phyloP scores from a whole-genome alignment of 2,329 filamentous ascomycete species.

The Epichloe festucae region DNA sequence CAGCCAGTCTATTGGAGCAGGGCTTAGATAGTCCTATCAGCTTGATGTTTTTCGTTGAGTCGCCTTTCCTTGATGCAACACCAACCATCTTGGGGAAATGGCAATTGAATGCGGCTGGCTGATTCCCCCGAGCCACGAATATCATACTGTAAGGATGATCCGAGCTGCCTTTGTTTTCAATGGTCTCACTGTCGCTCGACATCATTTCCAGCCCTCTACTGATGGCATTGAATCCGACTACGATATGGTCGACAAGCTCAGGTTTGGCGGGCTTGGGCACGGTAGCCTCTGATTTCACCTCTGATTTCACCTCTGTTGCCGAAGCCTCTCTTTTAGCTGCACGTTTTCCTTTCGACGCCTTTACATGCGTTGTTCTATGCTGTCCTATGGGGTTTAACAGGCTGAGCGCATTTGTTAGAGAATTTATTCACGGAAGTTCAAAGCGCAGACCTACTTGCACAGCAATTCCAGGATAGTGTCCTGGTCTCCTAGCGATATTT shows the following conservation, averaged over 20 bases:
- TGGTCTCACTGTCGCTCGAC: slow-evolving; percentile 10
- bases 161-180: background rate
- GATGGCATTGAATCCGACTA: slow-evolving; percentile 53
- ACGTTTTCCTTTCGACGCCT: slow-evolving; percentile 49
- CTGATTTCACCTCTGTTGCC: slow-evolving; percentile 9
- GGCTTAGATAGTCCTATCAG: slow-evolving; percentile 51
- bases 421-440: background rate
- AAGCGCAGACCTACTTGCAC: slow-evolving; percentile 39
- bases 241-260: slow-evolving; percentile 42
- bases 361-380: slow-evolving; percentile 40
- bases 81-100: slow-evolving; percentile 44
- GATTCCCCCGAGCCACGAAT: slow-evolving; percentile 45
- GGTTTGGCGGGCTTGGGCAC: slow-evolving; percentile 23
- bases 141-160: slow-evolving; percentile 33
- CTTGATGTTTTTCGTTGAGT: slow-evolving; percentile 29
- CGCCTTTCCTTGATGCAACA: slow-evolving; percentile 31
- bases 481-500: slow-evolving; percentile 43
- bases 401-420: slow-evolving; percentile 24
- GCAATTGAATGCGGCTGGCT: slow-evolving; percentile 43
- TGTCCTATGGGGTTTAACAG: slow-evolving; percentile 51
- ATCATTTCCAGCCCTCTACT: slow-evolving; percentile 42
- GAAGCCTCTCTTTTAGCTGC: slow-evolving; percentile 32
- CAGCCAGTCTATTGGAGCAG: slow-evolving; percentile 43
- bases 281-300: slow-evolving; percentile 6
- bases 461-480: slow-evolving; percentile 53